phyloP scores from a whole-genome alignment of 2,329 filamentous ascomycete species.

The Pyricularia pennisetigena region DNA sequence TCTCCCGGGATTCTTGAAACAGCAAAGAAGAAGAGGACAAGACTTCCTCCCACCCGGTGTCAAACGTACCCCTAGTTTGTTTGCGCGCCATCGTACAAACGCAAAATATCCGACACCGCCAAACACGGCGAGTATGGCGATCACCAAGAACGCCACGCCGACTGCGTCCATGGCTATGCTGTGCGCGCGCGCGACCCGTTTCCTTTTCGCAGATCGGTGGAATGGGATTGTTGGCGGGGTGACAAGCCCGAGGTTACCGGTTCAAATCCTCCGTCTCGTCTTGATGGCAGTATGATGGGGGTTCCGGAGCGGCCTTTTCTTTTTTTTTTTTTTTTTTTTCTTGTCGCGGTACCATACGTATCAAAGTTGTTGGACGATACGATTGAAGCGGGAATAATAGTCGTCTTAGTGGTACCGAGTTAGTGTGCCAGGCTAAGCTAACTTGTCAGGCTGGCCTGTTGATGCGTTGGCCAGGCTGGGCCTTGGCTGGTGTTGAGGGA shows the following conservation, averaged over 20 bases:
- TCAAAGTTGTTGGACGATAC: background rate
- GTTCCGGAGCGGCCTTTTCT: background rate
- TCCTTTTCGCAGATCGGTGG: background rate
- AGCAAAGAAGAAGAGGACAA: no score
- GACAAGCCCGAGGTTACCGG: background rate
- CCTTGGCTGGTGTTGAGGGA: background rate
- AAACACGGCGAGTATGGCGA: slow-evolving; percentile 51
- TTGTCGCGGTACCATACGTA: background rate
- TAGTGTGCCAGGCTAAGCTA: background rate
- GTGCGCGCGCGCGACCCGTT: background rate
- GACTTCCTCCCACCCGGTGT: background rate
- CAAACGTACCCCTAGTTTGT: slow-evolving; percentile 54
- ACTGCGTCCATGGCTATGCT: slow-evolving; percentile 40
- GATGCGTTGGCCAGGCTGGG: background rate
- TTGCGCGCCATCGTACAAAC: slow-evolving; percentile 63
- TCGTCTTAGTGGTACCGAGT: background rate
- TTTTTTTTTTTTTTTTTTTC: no score
- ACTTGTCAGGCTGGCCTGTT: background rate
- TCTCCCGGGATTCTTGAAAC: background rate
- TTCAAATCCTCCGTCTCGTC: background rate
- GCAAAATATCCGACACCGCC: slow-evolving; percentile 56
- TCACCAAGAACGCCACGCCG: slow-evolving; percentile 63
- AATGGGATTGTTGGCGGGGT: background rate
- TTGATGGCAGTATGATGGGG: background rate
- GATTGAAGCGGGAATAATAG: background rate